Base-by-base conservation (phyloP, 176 grass and related monocot genomes). In the Juncus inflexus region DNA sequence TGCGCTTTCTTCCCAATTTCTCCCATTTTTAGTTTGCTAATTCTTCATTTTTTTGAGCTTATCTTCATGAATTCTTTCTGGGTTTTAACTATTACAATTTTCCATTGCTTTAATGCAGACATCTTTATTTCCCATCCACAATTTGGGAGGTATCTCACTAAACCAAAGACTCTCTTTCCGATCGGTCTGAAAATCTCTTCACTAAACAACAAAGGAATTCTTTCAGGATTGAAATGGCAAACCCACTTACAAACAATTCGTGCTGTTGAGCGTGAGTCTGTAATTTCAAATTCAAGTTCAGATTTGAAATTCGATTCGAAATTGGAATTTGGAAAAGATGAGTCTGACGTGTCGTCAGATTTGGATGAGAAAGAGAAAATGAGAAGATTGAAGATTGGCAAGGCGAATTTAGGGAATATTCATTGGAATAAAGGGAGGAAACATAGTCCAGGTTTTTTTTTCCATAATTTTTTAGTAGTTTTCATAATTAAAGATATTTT, bases 391-490 rank as follows among this genome's bases (percentile, higher is more conserved):
- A 86, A 77, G 67, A 96, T 96, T 75, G 90, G 84, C 15, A 81
- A 73, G 67, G 94, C 94, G 40, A 97, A 97, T 75, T 91, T 86
- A 67, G 87, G 92, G 28, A 97, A 91, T 75, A 82, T 80, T 63
- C 94, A 87, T 38, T 97, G 94, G 94, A 97, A 97, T 74, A 97
- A 91, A 60, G 94, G 94, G 42, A 86, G 70, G 67, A 91, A 97
- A 52, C 94, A 97, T 42, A 97, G 75, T 77, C 79, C 85, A 77
- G 88, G 88, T 91, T 61, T 37, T 66, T 59, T 45, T 0, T 35
- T 69, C 40, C 35, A 39, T 40, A 38, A n/a, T 38, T 69, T 69
- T 56, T 38, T 56, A 56, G 35, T 42, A 40, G 50, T 55, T 40
- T 37, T 69, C 50, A 28, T 9, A 47, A 47, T 41, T 69, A 5